Percentiles rank a stretch among this genome's conserved stretches.
phyloP scores from a whole-genome alignment of 208 protist genomes.

The Leishmania lainsoni region DNA sequence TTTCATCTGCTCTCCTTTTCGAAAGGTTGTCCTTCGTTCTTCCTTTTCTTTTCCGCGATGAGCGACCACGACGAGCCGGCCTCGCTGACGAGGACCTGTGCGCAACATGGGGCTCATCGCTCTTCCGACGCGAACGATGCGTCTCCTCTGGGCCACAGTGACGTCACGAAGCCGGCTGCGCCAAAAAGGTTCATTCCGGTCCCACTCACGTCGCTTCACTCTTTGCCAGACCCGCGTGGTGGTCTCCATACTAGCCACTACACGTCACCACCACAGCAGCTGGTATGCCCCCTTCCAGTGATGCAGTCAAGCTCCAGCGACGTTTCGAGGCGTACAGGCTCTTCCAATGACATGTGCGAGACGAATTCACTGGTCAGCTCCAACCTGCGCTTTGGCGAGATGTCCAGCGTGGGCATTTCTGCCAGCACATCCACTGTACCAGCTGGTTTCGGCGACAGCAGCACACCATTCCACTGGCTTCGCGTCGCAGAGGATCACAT shows the following conservation, averaged over 20 bases:
- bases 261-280: not conserved
- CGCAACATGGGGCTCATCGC: not conserved
- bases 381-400: slow-evolving; percentile 7
- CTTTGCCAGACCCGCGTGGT: not conserved
- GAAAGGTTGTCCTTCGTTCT: not conserved
- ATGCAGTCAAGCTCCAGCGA: not conserved
- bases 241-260: not conserved
- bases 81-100: not conserved
- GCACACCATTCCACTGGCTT: slow-evolving; percentile 11
- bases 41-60: not conserved
- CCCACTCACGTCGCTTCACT: not conserved
- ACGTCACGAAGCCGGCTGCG: not conserved
- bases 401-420: slow-evolving; percentile 24
- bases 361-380: slow-evolving; percentile 18
- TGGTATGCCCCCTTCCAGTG: not conserved
- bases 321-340: not conserved
- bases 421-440: slow-evolving; percentile 7
- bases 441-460: not conserved
- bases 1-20: not conserved
- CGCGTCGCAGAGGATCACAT: not conserved
- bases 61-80: not conserved
- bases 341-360: slow-evolving; percentile 14
- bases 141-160: too few species aligned
- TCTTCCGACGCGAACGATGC: not conserved
- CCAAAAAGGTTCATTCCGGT: not conserved